A percentile compares a stretch with the other conserved stretches of the same genome.
These are phyloP conservation scores for Linum lewisii DNA, from an alignment of 345 rosid species.

Conservation along the genomic window DNA sequence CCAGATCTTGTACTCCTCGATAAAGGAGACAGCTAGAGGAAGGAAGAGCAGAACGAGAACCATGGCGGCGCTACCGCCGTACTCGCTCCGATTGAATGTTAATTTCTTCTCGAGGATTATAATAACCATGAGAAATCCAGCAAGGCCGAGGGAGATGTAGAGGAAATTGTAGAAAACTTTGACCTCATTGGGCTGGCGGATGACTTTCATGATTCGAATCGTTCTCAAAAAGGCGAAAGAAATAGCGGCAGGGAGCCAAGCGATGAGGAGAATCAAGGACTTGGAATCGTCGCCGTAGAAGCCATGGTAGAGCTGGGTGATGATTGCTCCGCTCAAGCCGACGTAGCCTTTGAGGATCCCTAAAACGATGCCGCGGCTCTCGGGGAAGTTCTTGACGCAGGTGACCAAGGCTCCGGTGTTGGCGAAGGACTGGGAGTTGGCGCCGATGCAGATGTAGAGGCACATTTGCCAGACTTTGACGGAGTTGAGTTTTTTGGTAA, in stretches of 20 bases:
- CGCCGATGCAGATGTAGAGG: constrained; percentile 6
- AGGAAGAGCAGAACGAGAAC: constrained; percentile 1
- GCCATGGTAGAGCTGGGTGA: constrained; percentile 5
- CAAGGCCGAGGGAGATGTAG: constrained; percentile 9
- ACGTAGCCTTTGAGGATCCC: constrained; percentile 6
- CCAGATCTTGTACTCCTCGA: constrained; percentile 7
- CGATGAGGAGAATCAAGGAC: constrained; percentile 4
- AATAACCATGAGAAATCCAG: constrained; percentile 1
- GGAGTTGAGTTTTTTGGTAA: neutral
- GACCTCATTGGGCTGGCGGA: constrained; percentile 3
- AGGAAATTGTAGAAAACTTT: constrained; percentile 7
- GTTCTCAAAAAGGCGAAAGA: constrained; percentile 1
- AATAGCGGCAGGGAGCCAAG: constrained; percentile 7
- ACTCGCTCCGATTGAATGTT: neutral
- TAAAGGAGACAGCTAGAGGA: neutral
- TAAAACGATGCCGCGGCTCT: constrained; percentile 4
- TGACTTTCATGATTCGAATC: neutral
- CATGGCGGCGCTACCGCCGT: neutral
- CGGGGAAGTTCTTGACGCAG: constrained; percentile 9
- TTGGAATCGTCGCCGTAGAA: constrained; percentile 3
- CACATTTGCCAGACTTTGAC: constrained; percentile 8
- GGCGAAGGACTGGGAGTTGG: constrained; percentile 5
- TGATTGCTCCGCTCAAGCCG: constrained; percentile 6
- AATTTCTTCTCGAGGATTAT: constrained; percentile 1
- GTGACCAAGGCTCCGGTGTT: constrained; percentile 7